phyloP scores from a whole-genome alignment of 2,329 filamentous ascomycete species.

The Stylonectria norvegica region DNA sequence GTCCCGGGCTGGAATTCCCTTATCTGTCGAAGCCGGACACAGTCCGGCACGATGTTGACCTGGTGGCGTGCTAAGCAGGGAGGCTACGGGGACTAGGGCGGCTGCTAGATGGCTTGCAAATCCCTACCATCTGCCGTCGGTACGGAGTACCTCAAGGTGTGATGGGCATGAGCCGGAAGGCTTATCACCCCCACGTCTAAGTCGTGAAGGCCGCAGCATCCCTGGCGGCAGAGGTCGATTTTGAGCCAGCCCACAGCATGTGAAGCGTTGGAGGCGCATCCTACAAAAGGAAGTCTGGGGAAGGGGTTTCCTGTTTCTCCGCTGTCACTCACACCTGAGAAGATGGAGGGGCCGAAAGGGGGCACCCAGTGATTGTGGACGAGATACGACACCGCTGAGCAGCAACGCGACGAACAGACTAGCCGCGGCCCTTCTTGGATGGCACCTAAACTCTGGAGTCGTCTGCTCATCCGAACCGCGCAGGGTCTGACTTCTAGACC shows the following conservation, averaged over 20 bases:
- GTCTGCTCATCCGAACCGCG: conserved; percentile 14
- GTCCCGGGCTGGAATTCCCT: conserved; percentile 17
- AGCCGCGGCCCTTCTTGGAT: too few species aligned
- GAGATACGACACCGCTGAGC: too few species aligned
- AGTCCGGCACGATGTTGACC: conserved; percentile 10
- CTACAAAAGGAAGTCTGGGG: conserved; percentile 21
- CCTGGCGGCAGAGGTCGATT: conserved; percentile 14
- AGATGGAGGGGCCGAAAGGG: too few species aligned
- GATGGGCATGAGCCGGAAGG: conserved; percentile 15
- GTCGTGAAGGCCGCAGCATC: conserved; percentile 11
- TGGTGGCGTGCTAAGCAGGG: conserved; percentile 19
- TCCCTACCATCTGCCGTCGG: conserved; percentile 15
- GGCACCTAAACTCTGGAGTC: conserved; percentile 12
- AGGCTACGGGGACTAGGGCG: conserved; percentile 10
- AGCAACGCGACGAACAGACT: too few species aligned
- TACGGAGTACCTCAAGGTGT: conserved; percentile 11
- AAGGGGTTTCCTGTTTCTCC: conserved; percentile 18
- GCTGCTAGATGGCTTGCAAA: conserved; percentile 14
- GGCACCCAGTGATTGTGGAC: too few species aligned
- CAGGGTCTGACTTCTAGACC: conserved; percentile 6
- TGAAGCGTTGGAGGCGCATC: not conserved
- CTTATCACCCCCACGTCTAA: conserved; percentile 21
- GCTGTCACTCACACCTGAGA: too few species aligned
- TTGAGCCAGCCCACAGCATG: not conserved
- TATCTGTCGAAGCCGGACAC: conserved; percentile 16